A percentile compares a stretch with the other conserved stretches of the same genome.
These are phyloP conservation scores for Rutstroemia sp. DNA, from an alignment of 2,329 filamentous ascomycete genomes.

Conservation along the genomic window DNA sequence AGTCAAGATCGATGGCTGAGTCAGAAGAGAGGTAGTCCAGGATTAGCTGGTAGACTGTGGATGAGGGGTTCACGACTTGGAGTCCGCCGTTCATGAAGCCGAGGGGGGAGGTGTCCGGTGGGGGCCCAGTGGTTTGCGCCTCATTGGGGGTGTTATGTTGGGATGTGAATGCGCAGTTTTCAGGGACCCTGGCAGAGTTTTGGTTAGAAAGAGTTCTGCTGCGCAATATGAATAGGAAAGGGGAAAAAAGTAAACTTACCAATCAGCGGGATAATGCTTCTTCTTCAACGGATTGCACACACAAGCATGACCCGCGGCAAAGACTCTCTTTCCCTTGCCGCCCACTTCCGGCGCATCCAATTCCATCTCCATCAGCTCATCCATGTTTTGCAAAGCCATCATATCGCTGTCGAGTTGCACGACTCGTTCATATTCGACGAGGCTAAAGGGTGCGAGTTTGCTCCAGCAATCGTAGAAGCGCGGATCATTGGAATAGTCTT, in stretches of 20 bases:
- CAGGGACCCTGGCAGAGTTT: constrained; percentile 33
- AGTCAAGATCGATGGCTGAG: constrained; percentile 41
- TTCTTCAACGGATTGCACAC: constrained; percentile 78
- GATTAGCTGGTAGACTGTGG: constrained; percentile 42
- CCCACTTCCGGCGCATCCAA: constrained; percentile 51
- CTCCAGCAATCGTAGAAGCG: constrained; percentile 89
- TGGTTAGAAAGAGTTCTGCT: neutral
- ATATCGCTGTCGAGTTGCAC: constrained; percentile 87
- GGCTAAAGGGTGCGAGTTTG: constrained; percentile 72
- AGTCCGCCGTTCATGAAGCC: constrained; percentile 50
- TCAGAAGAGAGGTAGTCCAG: constrained; percentile 40
- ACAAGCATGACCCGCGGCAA: constrained; percentile 78
- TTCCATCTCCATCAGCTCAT: constrained; percentile 79
- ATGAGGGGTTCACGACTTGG: constrained; percentile 47
- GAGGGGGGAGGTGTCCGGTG: constrained; percentile 40
- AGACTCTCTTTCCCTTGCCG: constrained; percentile 54
- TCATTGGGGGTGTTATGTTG: constrained; percentile 41
- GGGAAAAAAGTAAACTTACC: constrained; percentile 36
- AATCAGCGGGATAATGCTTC: constrained; percentile 69
- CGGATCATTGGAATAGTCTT: constrained; percentile 66
- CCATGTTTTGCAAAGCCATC: constrained; percentile 78
- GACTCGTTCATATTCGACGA: constrained; percentile 69
- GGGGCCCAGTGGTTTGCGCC: constrained; percentile 40
- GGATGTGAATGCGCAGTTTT: constrained; percentile 51
- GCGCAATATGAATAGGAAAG: neutral